These are phyloP conservation scores for Megacollybia marginata DNA, from an alignment of 768 basidiomycete genomes.

Conservation along the genomic window DNA sequence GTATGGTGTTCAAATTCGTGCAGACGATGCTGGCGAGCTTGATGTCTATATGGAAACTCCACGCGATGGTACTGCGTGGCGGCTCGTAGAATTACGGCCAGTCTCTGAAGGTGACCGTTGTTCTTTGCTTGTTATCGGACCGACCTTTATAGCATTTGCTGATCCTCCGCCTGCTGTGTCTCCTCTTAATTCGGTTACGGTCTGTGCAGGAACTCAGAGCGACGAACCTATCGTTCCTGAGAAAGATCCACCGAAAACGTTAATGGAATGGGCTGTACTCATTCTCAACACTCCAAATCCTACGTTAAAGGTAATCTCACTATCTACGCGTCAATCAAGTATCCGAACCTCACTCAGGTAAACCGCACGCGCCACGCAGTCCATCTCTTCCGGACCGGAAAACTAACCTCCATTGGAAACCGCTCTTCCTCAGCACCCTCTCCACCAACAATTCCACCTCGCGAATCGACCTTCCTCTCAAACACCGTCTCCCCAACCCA, in stretches of 20 bases:
- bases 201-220: conserved; percentile 4
- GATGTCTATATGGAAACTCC: conserved; percentile 59
- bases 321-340: no score
- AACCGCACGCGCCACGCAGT: conserved; percentile 66
- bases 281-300: conserved; percentile 74
- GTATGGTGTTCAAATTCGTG: conserved; percentile 47
- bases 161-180: conserved; percentile 37
- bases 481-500: conserved; percentile 56
- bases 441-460: conserved; percentile 58
- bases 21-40: conserved; percentile 28
- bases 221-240: conserved; percentile 44
- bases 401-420: conserved; percentile 56
- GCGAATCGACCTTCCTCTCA: conserved; percentile 41
- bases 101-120: conserved; percentile 57
- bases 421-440: conserved; percentile 32
- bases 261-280: conserved; percentile 73
- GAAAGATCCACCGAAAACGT: conserved; percentile 47
- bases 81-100: conserved; percentile 58
- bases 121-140: background rate
- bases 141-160: conserved; percentile 43
- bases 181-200: background rate
- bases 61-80: conserved; percentile 44
- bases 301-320: conserved; percentile 46
- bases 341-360: no score
- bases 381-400: conserved; percentile 59